These are phyloP conservation scores for Nemania sp. DNA, from an alignment of 2,329 filamentous ascomycete genomes.

Conservation along the genomic window DNA sequence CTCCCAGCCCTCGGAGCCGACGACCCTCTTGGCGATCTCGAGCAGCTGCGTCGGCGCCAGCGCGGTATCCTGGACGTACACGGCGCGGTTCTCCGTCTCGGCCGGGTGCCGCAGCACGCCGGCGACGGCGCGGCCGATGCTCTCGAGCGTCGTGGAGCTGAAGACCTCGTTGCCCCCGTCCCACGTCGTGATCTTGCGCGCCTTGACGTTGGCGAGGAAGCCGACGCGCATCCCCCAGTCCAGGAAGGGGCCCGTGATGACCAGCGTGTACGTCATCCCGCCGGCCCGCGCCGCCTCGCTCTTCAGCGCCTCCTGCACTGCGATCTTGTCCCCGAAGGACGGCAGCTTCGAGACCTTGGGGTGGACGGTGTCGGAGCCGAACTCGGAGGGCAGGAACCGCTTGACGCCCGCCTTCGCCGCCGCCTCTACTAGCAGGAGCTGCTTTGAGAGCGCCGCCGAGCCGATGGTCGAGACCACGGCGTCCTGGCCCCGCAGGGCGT, in stretches of 20 bases:
- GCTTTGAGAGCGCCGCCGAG: constrained; percentile 44
- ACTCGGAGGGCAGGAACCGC: constrained; percentile 65
- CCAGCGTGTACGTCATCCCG: constrained; percentile 22
- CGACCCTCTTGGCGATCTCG: constrained; percentile 11
- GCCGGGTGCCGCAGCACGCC: constrained; percentile 50
- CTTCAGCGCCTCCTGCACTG: constrained; percentile 46
- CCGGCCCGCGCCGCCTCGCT: constrained; percentile 44
- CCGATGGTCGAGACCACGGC: constrained; percentile 58
- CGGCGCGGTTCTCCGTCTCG: constrained; percentile 55
- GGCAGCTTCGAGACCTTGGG: constrained; percentile 49
- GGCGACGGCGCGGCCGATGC: constrained; percentile 52
- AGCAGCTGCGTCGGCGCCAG: constrained; percentile 10
- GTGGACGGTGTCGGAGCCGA: constrained; percentile 47
- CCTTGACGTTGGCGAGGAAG: constrained; percentile 27
- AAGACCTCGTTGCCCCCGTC: constrained; percentile 53
- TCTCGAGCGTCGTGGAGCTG: constrained; percentile 50
- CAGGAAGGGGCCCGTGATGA: constrained; percentile 47
- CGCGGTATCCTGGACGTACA: constrained; percentile 44
- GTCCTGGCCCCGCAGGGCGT: constrained; percentile 59
- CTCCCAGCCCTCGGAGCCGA: constrained; percentile 6
- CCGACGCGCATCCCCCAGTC: constrained; percentile 30
- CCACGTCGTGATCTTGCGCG: constrained; percentile 47
- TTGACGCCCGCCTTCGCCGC: constrained; percentile 61
- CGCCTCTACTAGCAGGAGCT: constrained; percentile 57
- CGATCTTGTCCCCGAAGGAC: constrained; percentile 55